Conservation (phyloP, 2,329 filamentous ascomycete species). For the Neodidymelliopsis sp. region DNA sequence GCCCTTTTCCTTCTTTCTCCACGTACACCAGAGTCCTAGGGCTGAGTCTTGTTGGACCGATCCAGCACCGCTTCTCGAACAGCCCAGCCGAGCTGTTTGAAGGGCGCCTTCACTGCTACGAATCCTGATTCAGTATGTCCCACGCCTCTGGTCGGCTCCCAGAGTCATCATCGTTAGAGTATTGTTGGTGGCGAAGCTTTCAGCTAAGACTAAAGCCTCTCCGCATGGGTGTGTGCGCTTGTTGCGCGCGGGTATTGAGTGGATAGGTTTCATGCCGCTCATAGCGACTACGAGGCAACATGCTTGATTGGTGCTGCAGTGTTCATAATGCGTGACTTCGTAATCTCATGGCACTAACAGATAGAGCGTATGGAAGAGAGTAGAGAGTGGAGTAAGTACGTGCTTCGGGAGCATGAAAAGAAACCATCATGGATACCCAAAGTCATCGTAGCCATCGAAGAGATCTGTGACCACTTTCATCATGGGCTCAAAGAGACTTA, state of each 20-base stretch:
- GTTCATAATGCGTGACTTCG: constrained; percentile 8
- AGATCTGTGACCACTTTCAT: constrained; percentile 56
- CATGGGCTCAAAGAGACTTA: constrained; percentile 54
- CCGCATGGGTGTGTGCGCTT: not conserved
- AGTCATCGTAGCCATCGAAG: constrained; percentile 55
- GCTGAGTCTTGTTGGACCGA: constrained; percentile 49
- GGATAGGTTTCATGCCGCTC: not conserved
- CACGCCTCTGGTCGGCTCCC: constrained; percentile 47
- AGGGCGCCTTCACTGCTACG: constrained; percentile 45
- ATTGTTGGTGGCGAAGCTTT: constrained; percentile 1
- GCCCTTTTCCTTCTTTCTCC: constrained; percentile 27
- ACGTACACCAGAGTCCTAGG: constrained; percentile 49
- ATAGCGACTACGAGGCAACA: constrained; percentile 1
- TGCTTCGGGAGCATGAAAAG: constrained; percentile 4
- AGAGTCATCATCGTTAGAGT: constrained; percentile 35
- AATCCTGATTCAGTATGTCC: constrained; percentile 48
- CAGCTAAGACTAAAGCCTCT: not conserved
- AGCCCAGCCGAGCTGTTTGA: not conserved
- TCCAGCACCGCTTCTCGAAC: constrained; percentile 24
- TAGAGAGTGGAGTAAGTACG: constrained; percentile 14
- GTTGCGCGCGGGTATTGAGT: not conserved
- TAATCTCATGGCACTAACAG: constrained; percentile 1
- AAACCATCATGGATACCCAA: constrained; percentile 50
- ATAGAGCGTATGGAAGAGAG: constrained; percentile 24
- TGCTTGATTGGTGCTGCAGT: not conserved